Evolutionary conservation across 2,329 filamentous ascomycete genomes (phyloP), one percentile per base, ranked within the genome.

Genomic region (Fusarium albosuccineum): DNA sequence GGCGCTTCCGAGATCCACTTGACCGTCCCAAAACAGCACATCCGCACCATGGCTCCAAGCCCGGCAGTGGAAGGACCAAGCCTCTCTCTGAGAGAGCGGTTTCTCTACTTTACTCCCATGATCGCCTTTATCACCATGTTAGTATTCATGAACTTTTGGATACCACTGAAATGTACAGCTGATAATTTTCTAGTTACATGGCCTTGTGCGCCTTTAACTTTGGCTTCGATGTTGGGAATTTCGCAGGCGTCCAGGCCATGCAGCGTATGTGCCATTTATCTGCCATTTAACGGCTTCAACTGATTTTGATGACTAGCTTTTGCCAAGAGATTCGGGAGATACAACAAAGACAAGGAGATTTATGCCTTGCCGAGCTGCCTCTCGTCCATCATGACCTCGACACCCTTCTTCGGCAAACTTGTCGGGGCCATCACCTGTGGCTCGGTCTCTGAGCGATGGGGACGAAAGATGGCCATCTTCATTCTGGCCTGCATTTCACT

Each of bases 151-250:
- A 30, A 29, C 13, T 13, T 11, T 6, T 10, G 1, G 9, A 8
- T 29, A 3, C 6, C 27, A 2, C 9, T 22, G 22, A 22, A 22
- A 22, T 5, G 22, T 22, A 22, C 4, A 22, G 29, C n/a, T 46
- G 14, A 46, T n/a, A 33, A 2, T 48, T 6, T 11, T 8, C 29
- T 8, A 72, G 71, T 13, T 73, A 74, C 33, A 73, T 74, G 72
- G 64, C 64, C 6, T 37, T 66, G 6, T 73, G 68, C 26, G 68
- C 69, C 6, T 74, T 74, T 54, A 74, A 74, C 53, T 74, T 74
- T 59, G 72, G 72, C 7, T 74, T 67, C 29, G 72, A 74, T 45
- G 72, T 74, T n/a, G 70, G 72, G 36, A 74, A 60, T 11, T 74
- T 74, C 55, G 65, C 67, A 6, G 72, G 68, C 9, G 70, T 74